Base-by-base conservation (phyloP, 2,329 filamentous ascomycete genomes). In the Tothia fuscella region DNA sequence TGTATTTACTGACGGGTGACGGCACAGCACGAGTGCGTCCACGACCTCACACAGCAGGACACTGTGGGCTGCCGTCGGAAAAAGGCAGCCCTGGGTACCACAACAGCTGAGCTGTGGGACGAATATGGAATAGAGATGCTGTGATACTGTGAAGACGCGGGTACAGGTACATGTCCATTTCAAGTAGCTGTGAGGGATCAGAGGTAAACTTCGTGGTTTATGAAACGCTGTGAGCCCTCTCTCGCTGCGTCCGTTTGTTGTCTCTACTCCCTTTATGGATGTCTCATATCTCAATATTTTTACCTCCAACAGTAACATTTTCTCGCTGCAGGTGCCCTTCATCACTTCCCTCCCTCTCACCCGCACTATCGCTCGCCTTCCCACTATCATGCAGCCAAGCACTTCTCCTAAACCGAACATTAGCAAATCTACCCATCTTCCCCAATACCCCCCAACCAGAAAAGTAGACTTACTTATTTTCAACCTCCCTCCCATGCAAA, bases 401-500 rank as follows among this genome's bases (percentile, higher is more conserved):
- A n/a, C n/a, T n/a, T n/a, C n/a, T n/a, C n/a, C n/a, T n/a, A n/a
- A n/a, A n/a, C n/a, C n/a, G n/a, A n/a, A n/a, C n/a, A n/a, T n/a
- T n/a, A n/a, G n/a, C n/a, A n/a, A n/a, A n/a, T n/a, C n/a, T n/a
- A n/a, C n/a, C n/a, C n/a, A n/a, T n/a, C n/a, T n/a, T n/a, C n/a
- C n/a, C n/a, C n/a, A n/a, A n/a, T n/a, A n/a, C n/a, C n/a, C n/a
- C n/a, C n/a, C n/a, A n/a, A n/a, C n/a, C n/a, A n/a, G n/a, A n/a
- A n/a, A n/a, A n/a, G n/a, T n/a, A n/a, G n/a, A n/a, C 22, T 17
- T 42, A 26, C 31, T 31, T 42, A 19, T 36, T n/a, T 2, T 21
- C 12, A 16, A 24, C 19, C 20, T 42, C 26, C 39, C 30, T 42
- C 29, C 20, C 29, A 17, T 42, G 39, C 39, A 42, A 22, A 28